phyloP scores from a whole-genome alignment of 2,329 filamentous ascomycete genomes.

The Aspergillus latus region DNA sequence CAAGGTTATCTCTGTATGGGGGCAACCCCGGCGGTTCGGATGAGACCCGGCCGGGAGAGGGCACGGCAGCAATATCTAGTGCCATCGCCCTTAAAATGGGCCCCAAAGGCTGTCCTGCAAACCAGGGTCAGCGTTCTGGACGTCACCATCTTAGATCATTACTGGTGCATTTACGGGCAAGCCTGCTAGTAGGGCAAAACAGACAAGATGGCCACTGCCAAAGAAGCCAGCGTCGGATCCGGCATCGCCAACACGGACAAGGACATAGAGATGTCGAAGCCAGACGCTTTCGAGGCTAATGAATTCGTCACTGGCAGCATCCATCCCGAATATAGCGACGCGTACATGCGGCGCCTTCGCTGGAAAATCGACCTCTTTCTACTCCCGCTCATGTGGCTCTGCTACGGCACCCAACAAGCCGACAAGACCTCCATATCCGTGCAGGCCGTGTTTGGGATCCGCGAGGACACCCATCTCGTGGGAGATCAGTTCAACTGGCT shows the following conservation, averaged over 20 bases:
- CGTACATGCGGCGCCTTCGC: background rate
- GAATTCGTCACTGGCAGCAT: background rate
- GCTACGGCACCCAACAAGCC: conserved; percentile 1
- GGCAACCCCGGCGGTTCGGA: background rate
- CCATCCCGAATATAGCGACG: background rate
- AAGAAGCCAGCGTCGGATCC: too few relatives aligned
- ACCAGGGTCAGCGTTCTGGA: too few relatives aligned
- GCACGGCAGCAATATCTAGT: too few relatives aligned
- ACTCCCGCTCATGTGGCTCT: background rate
- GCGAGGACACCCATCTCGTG: background rate
- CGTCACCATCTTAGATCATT: too few relatives aligned
- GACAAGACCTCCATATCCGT: background rate
- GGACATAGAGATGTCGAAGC: too few relatives aligned
- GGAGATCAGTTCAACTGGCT: background rate
- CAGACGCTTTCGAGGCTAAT: too few relatives aligned
- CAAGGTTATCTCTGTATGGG: background rate
- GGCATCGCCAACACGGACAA: too few relatives aligned
- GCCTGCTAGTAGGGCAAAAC: too few relatives aligned
- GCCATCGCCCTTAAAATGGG: too few relatives aligned
- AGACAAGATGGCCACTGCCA: too few relatives aligned
- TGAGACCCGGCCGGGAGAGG: background rate
- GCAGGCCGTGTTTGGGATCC: background rate
- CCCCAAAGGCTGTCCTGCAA: too few relatives aligned
- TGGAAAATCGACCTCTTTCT: background rate
- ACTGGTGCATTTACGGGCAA: too few relatives aligned